These are phyloP conservation scores for Russula vinacea DNA, from an alignment of 768 basidiomycete genomes.

Conservation along the genomic window DNA sequence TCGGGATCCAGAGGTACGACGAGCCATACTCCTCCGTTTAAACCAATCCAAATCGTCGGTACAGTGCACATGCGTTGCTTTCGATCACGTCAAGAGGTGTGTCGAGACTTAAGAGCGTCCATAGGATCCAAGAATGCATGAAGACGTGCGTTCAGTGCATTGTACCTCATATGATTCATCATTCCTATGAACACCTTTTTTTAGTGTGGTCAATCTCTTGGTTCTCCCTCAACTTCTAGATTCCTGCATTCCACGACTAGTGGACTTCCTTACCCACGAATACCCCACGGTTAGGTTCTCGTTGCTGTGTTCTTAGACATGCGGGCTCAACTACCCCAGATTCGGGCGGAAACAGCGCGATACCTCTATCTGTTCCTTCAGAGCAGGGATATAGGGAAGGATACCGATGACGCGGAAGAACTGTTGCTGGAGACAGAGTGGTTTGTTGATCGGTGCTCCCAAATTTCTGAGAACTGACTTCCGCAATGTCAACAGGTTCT, in stretches of 20 bases:
- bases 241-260: conserved; percentile 46
- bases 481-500: conserved; percentile 16
- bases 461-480: background rate
- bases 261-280: conserved; percentile 67
- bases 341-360: conserved; percentile 79
- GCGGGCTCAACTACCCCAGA: conserved; percentile 42
- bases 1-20: conserved; percentile 53
- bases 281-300: conserved; percentile 69
- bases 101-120: conserved; percentile 72
- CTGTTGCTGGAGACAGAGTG: conserved; percentile 79
- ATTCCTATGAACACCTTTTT: background rate
- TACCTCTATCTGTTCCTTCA: conserved; percentile 76
- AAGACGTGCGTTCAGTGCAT: conserved; percentile 58
- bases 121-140: conserved; percentile 77
- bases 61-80: conserved; percentile 55
- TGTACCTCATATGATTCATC: background rate
- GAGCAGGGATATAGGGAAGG: conserved; percentile 59
- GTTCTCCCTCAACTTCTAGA: conserved; percentile 47
- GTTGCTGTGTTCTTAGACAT: conserved; percentile 23
- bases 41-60: background rate
- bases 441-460: conserved; percentile 39
- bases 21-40: background rate
- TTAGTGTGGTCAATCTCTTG: conserved; percentile 66
- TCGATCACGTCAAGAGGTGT: conserved; percentile 60
- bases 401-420: conserved; percentile 65